These are phyloP conservation scores for Saturnispora besseyi DNA, from an alignment of 805 yeast genomes.

Conservation along the genomic window DNA sequence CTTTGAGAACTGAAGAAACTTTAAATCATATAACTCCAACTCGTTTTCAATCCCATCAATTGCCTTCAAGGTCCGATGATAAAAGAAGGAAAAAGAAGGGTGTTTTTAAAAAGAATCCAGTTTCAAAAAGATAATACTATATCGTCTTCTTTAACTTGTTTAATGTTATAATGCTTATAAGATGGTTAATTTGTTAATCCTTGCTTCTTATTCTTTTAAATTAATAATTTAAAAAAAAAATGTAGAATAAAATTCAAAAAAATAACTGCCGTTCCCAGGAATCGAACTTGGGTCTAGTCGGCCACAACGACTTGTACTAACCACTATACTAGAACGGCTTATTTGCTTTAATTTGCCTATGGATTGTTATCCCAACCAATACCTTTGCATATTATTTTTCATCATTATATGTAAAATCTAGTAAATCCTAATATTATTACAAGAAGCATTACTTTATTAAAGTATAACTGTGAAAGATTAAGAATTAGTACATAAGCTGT, in stretches of 20 bases:
- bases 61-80: slow-evolving; percentile 5
- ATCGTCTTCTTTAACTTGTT: neutral
- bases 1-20: slow-evolving; percentile 31
- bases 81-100: slow-evolving; percentile 7
- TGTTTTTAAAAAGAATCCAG: slow-evolving; percentile 9
- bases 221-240: neutral
- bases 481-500: too few species aligned
- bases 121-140: neutral
- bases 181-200: neutral
- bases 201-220: neutral
- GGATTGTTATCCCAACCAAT: too few species aligned
- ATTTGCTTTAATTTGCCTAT: too few species aligned
- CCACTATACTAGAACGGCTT: slow-evolving; percentile 23
- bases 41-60: slow-evolving; percentile 9
- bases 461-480: too few species aligned
- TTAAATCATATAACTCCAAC: slow-evolving; percentile 41
- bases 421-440: too few species aligned
- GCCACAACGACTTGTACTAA: slow-evolving; percentile 22
- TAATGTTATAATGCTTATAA: neutral
- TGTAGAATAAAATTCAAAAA: neutral
- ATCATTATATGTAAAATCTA: too few species aligned
- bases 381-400: too few species aligned
- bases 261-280: slow-evolving; percentile 20
- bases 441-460: too few species aligned
- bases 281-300: slow-evolving; percentile 22